phyloP scores from a whole-genome alignment of 495 filamentous ascomycete genomes.

The Astrocystis sublimbata region DNA sequence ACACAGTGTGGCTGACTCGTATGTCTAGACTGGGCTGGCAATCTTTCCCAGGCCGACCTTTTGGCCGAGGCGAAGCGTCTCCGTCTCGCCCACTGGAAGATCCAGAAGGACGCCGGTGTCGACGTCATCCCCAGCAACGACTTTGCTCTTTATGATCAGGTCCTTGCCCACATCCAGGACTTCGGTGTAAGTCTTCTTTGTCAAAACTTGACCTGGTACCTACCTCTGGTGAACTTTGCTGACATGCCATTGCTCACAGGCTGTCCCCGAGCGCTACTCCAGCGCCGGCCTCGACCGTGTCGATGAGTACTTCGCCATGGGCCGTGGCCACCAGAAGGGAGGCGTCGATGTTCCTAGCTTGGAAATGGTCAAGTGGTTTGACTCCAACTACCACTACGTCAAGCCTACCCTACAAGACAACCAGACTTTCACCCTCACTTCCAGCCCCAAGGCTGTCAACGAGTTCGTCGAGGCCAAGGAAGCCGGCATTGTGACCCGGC shows the following conservation, averaged over 20 bases:
- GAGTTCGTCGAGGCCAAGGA: conserved; percentile 98
- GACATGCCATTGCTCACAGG: conserved; percentile 47
- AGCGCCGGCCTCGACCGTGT: conserved; percentile 79
- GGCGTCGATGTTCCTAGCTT: conserved; percentile 90
- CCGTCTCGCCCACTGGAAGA: conserved; percentile 95
- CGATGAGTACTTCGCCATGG: conserved; percentile 99
- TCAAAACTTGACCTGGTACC: too few species aligned
- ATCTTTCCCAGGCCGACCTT: conserved; percentile 84
- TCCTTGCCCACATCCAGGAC: conserved; percentile 97
- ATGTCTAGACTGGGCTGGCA: conserved; percentile 79
- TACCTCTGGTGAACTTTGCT: conserved; percentile 13
- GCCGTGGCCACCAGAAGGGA: conserved; percentile 91
- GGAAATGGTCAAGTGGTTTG: conserved; percentile 99
- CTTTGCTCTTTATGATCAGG: conserved; percentile 98
- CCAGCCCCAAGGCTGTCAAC: conserved; percentile 86
- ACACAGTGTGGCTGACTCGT: conserved; percentile 18
- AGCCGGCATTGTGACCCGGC: conserved; percentile 87
- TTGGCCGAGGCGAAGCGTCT: conserved; percentile 94
- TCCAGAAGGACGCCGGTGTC: conserved; percentile 96
- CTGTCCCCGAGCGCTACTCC: conserved; percentile 85
- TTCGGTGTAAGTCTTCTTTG: conserved; percentile 72
- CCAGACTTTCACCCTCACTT: conserved; percentile 87
- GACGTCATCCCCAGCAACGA: conserved; percentile 98
- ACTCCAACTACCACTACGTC: conserved; percentile 99
- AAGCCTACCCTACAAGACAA: conserved; percentile 96